Evolutionary conservation across 352 stramenopile species (phyloP), one percentile per base, ranked within the genome.

Genomic region (Globisporangium camurandrum): DNA sequence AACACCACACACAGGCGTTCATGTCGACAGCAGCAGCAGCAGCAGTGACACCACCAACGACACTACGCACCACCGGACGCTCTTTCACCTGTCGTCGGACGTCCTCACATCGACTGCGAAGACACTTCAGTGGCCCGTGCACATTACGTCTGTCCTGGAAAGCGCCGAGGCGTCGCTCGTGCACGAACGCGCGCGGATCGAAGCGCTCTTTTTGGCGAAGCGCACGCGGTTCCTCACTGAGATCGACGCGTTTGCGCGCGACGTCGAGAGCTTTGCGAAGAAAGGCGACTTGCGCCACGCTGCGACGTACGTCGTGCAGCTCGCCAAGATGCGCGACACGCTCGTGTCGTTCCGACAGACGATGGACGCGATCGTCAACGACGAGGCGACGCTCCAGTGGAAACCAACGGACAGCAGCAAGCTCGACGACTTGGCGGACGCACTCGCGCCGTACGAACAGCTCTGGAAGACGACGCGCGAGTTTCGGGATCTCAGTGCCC

Each of bases 271-370:
- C 1, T 87, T 92, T 37, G 66, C 80, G 0, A 90, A 85, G 57
- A 88, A 88, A 50, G 76, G 77, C 4, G 81, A 90, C 43, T 38
- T 92, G 27, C 71, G 76, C 0, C 79, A 92, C 26, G 70, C 81
- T 1, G 74, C 78, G 3, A 88, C 77, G 3, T 87, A 90, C 33
- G 81, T 90, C 20, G 70, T 84, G 19, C 78, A 92, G 28, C 56
- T 90, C 14, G 61, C 56, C 3, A 88, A 88, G 39, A 74, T 90
- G 64, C 81, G 86, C 24, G 78, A 92, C 7, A 70, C 69, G 3
- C 61, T 90, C 19, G 41, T 56, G 1, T 66, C 68, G 2, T 84
- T 87, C 40, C 69, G 75, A 4, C 62, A 77, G 16, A 70, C 73
- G 1, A 76, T 80, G 61, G 62, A 86, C 2, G 61, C 67, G 1